Conservation (phyloP, 2,329 filamentous ascomycete species). For the Seiridium unicorne region DNA sequence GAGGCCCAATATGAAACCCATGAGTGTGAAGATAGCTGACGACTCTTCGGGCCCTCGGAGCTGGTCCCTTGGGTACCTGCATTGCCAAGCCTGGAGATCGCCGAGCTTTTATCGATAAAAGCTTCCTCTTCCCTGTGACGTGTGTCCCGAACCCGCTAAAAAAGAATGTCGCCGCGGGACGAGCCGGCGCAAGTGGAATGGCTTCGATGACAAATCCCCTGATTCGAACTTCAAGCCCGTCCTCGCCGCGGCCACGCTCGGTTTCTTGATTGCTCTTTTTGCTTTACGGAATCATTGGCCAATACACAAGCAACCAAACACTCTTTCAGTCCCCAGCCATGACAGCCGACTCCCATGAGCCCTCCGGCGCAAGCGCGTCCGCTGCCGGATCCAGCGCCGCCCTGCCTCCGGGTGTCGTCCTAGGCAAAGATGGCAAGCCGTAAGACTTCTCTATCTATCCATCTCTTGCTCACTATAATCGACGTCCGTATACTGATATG, state of each 20-base stretch:
- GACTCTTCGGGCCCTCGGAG: not conserved
- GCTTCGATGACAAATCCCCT: conserved; percentile 20
- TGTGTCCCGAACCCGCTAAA: not conserved
- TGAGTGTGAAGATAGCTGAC: no score
- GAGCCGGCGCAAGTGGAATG: not conserved
- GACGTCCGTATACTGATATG: not conserved
- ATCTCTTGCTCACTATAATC: not conserved
- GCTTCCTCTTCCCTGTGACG: not conserved
- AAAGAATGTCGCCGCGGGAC: not conserved
- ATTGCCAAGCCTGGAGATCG: not conserved
- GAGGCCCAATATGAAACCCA: not conserved
- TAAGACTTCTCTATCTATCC: conserved; percentile 41
- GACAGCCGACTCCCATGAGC: conserved; percentile 35
- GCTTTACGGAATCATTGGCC: not conserved
- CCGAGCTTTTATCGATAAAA: conserved; percentile 27
- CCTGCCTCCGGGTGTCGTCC: conserved; percentile 68
- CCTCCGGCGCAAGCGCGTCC: conserved; percentile 12
- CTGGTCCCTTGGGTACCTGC: conserved; percentile 2
- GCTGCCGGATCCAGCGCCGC: conserved; percentile 30
- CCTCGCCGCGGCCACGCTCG: not conserved
- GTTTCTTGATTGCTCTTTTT: not conserved
- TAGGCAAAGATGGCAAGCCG: conserved; percentile 84
- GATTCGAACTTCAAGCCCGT: not conserved
- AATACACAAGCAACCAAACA: not conserved
- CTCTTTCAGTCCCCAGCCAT: conserved; percentile 21